Conservation (phyloP, 2,329 filamentous ascomycete species). For the Cytospora schulzeri region DNA sequence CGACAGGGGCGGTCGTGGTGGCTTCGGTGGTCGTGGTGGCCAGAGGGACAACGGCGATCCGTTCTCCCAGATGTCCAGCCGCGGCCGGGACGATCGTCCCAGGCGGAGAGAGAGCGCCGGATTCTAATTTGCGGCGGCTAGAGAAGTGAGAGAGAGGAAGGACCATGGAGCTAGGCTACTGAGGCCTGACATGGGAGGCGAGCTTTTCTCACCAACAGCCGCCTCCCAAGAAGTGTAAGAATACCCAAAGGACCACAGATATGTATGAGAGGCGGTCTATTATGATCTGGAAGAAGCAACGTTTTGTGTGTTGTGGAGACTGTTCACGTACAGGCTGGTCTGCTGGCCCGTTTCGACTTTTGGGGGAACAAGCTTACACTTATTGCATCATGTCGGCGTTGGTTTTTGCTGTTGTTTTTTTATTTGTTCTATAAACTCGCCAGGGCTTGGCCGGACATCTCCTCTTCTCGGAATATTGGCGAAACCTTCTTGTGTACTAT, state of each 20-base stretch:
- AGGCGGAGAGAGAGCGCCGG: not conserved
- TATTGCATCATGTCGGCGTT: not conserved
- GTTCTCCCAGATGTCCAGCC: slow-evolving; percentile 14
- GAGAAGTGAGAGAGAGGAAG: not conserved
- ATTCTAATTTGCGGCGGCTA: slow-evolving; percentile 7
- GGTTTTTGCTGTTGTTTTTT: not conserved
- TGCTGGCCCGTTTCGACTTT: not conserved
- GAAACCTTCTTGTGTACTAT: not conserved
- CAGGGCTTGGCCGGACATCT: not conserved
- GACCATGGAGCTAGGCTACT: not conserved
- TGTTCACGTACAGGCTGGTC: not conserved
- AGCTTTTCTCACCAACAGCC: not conserved
- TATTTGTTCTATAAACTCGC: not conserved
- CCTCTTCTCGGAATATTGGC: slow-evolving; percentile 1
- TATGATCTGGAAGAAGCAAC: not conserved
- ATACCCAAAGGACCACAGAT: not conserved
- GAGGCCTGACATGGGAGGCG: slow-evolving; percentile 1
- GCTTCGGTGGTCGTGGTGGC: slow-evolving; percentile 10
- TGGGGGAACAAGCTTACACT: not conserved
- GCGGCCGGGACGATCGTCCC: slow-evolving; percentile 5
- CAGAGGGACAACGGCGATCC: slow-evolving; percentile 12
- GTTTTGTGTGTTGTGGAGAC: not conserved
- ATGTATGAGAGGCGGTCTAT: not conserved
- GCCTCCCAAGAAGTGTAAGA: not conserved
- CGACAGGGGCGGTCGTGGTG: no score